Percentiles rank a stretch among this genome's conserved stretches.
These are phyloP conservation scores for Saccharomycopsis phalli DNA, from an alignment of 1,139 yeast species.

Conservation along the genomic window DNA sequence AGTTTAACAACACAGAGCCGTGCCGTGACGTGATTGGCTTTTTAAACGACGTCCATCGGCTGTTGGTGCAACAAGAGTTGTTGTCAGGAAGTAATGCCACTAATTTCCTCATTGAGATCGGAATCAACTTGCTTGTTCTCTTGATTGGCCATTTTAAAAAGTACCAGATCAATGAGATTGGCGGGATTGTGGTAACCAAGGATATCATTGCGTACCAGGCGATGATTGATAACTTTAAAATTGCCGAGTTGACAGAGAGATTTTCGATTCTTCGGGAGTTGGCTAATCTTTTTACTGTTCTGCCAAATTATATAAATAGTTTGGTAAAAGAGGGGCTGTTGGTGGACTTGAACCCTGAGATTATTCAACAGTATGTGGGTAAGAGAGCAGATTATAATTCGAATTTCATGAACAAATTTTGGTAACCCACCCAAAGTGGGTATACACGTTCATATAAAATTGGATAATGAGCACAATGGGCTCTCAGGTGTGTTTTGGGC, in stretches of 20 bases:
- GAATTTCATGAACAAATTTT: conserved; percentile 42
- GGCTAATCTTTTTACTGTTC: conserved; percentile 79
- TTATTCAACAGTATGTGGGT: conserved; percentile 60
- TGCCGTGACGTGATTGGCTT: conserved; percentile 57
- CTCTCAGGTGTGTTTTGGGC: too few relatives aligned
- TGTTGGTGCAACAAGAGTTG: conserved; percentile 12
- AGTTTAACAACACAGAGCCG: conserved; percentile 49
- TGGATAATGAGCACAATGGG: too few relatives aligned
- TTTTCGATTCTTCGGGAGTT: conserved; percentile 73
- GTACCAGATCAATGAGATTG: conserved; percentile 68
- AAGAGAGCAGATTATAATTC: conserved; percentile 64
- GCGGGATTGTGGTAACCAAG: conserved; percentile 77
- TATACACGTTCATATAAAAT: too few relatives aligned
- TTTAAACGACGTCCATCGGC: conserved; percentile 35
- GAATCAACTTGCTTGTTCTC: conserved; percentile 49
- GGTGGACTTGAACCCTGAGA: conserved; percentile 55
- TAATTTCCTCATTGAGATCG: conserved; percentile 48
- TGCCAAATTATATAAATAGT: conserved; percentile 64
- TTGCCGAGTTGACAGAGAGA: conserved; percentile 54
- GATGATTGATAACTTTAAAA: conserved; percentile 61
- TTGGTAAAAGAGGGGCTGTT: conserved; percentile 78
- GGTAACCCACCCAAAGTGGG: background rate
- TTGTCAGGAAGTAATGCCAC: conserved; percentile 33
- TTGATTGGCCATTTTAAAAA: conserved; percentile 69
- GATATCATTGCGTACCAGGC: conserved; percentile 77